phyloP scores from a whole-genome alignment of 345 rosid species.

The Rhizophora apiculata region DNA sequence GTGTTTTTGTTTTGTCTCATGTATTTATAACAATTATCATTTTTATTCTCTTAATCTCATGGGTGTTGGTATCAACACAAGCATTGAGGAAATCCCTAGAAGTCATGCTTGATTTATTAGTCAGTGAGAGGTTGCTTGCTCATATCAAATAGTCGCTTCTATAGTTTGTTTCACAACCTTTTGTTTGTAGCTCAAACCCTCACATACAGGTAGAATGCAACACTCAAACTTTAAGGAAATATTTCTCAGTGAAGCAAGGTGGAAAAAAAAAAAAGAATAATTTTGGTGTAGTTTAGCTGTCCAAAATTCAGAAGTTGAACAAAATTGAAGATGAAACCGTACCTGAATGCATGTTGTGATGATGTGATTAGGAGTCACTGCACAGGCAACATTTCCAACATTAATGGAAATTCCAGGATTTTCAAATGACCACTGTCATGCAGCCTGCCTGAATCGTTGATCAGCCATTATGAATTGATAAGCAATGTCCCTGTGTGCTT shows the following conservation, averaged over 20 bases:
- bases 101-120: background rate
- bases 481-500: no score
- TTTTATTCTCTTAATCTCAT: background rate
- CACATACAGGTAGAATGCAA: background rate
- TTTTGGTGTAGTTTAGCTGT: background rate
- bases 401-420: background rate
- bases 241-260: background rate
- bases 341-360: slow-evolving; percentile 5
- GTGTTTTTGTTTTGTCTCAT: no score
- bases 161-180: background rate
- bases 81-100: background rate
- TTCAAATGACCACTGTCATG: background rate
- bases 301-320: background rate
- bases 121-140: background rate
- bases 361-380: background rate
- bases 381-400: slow-evolving; percentile 2
- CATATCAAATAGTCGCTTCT: background rate
- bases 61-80: background rate
- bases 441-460: background rate
- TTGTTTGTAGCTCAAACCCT: background rate
- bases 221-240: no score
- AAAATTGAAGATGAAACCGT: background rate
- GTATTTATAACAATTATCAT: no score
- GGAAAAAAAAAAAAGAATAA: background rate
- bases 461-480: no score